Conservation (phyloP, 176 grass and related monocot species). For the Areca catechu region DNA sequence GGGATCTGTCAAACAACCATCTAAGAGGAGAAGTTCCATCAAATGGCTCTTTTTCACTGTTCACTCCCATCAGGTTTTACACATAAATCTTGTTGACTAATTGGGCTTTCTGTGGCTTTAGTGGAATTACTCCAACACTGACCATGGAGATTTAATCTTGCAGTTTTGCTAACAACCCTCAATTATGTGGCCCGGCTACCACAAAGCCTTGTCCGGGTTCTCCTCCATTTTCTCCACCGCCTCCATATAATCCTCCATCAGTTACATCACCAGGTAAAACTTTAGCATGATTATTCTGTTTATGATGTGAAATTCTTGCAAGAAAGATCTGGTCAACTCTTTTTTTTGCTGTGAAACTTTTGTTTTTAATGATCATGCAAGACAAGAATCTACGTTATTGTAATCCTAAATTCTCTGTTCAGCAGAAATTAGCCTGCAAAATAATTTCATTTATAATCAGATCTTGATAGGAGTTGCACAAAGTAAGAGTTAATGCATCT, state of each 20-base stretch:
- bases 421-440: too few relatives aligned
- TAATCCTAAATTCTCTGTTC: too few relatives aligned
- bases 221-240: conserved; percentile 80
- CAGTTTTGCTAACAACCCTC: conserved; percentile 88
- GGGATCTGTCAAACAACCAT: conserved; percentile 85
- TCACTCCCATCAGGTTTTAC: conserved; percentile 81
- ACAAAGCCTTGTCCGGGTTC: conserved; percentile 68
- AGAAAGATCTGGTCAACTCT: too few relatives aligned
- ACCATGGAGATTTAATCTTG: conserved; percentile 15
- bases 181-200: conserved; percentile 73
- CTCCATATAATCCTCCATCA: conserved; percentile 72
- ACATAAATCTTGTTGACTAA: conserved; percentile 1
- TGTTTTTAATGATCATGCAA: too few relatives aligned
- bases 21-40: conserved; percentile 85
- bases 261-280: conserved; percentile 52
- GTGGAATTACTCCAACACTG: conserved; percentile 8
- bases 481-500: too few relatives aligned
- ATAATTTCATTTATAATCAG: too few relatives aligned
- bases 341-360: too few relatives aligned
- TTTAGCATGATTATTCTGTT: neutral
- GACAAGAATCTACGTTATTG: too few relatives aligned
- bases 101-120: conserved; percentile 8
- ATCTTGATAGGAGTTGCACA: too few relatives aligned
- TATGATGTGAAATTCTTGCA: too few relatives aligned
- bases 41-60: conserved; percentile 79